These are phyloP conservation scores for Pseudogymnoascus sp. DNA, from an alignment of 2,329 filamentous ascomycete species.

Conservation along the genomic window DNA sequence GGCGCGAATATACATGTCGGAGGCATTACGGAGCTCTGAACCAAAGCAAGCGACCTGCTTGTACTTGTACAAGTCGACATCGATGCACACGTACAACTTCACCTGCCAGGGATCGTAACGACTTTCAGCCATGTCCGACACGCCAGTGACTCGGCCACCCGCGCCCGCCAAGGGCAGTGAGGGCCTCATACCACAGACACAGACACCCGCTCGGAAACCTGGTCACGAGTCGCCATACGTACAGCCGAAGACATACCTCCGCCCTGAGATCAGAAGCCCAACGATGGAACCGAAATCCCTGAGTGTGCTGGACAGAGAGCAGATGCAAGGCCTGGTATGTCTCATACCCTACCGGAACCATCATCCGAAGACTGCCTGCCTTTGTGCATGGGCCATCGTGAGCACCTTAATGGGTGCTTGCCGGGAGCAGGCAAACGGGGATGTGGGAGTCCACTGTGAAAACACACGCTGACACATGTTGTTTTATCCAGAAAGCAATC, in stretches of 20 bases:
- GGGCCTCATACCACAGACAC: slow-evolving; percentile 21
- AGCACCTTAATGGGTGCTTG: not conserved
- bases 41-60: slow-evolving; percentile 9
- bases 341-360: slow-evolving; percentile 12
- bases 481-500: slow-evolving; percentile 63
- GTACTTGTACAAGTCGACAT: slow-evolving; percentile 8
- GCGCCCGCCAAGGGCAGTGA: slow-evolving; percentile 21
- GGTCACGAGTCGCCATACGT: slow-evolving; percentile 28
- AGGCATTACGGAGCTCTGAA: slow-evolving; percentile 6
- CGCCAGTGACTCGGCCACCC: slow-evolving; percentile 26
- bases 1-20: not conserved
- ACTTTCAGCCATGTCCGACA: slow-evolving; percentile 28
- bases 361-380: not conserved
- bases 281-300: slow-evolving; percentile 34
- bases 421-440: not conserved
- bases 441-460: not conserved
- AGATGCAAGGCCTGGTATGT: slow-evolving; percentile 71
- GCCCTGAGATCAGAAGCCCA: slow-evolving; percentile 27
- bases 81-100: slow-evolving; percentile 14
- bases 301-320: slow-evolving; percentile 65
- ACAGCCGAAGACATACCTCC: slow-evolving; percentile 32
- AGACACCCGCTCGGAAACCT: slow-evolving; percentile 22
- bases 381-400: not conserved
- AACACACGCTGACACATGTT: not conserved
- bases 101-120: slow-evolving; percentile 15